These are phyloP conservation scores for Nannizziopsis arthrosporioides DNA, from an alignment of 2,329 filamentous ascomycete species.

Conservation along the genomic window DNA sequence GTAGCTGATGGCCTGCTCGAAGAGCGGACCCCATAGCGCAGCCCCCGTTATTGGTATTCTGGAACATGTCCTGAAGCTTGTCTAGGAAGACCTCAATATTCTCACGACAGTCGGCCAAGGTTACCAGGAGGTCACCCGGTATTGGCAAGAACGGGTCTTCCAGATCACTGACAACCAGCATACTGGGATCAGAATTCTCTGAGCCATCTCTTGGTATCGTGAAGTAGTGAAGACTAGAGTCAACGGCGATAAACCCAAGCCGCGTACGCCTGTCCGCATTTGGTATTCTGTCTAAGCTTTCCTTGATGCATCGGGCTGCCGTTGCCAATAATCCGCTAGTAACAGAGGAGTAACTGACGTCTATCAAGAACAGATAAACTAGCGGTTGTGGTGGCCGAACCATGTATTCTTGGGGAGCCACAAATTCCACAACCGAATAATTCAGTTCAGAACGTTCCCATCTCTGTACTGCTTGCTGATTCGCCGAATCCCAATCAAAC, in stretches of 20 bases:
- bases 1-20: slow-evolving; percentile 87
- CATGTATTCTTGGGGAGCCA: slow-evolving; percentile 99
- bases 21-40: slow-evolving; percentile 95
- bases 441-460: slow-evolving; percentile 91
- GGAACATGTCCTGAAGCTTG: slow-evolving; percentile 92
- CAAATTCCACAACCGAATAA: slow-evolving; percentile 92
- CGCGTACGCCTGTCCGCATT: slow-evolving; percentile 89
- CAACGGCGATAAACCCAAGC: slow-evolving; percentile 88
- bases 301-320: slow-evolving; percentile 81
- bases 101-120: slow-evolving; percentile 73
- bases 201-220: slow-evolving; percentile 80
- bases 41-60: slow-evolving; percentile 75
- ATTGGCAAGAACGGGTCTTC: slow-evolving; percentile 95
- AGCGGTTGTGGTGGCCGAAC: slow-evolving; percentile 90
- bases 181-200: slow-evolving; percentile 71
- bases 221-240: slow-evolving; percentile 92
- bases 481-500: slow-evolving; percentile 91
- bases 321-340: slow-evolving; percentile 86
- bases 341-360: slow-evolving; percentile 82
- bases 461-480: slow-evolving; percentile 82
- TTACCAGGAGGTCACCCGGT: slow-evolving; percentile 80
- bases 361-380: slow-evolving; percentile 90
- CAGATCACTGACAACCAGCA: slow-evolving; percentile 88
- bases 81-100: slow-evolving; percentile 86
- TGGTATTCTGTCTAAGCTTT: slow-evolving; percentile 93